A percentile compares a stretch with the other conserved stretches of the same genome.
Evolutionary conservation across 306 rosid genomes (phyloP).

Genomic region (Ochetophila trinervis): DNA sequence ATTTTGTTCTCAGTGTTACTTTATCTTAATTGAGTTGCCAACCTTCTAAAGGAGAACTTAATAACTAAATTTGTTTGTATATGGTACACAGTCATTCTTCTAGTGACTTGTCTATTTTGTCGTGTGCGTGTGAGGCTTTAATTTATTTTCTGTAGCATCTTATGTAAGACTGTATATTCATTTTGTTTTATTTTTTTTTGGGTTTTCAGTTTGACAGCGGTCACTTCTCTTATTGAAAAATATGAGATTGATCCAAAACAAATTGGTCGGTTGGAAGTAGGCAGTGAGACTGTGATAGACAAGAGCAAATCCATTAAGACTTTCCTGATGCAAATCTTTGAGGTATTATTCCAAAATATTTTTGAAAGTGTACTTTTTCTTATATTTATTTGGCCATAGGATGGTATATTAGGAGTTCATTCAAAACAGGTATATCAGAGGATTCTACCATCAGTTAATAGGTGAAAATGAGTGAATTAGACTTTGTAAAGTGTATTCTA

Average conservation of each 20-base stretch:
- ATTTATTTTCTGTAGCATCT: slow-evolving; percentile 2
- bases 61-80: too few relatives aligned
- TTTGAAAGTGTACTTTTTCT: background rate
- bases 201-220: slow-evolving; percentile 84
- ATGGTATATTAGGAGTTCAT: background rate
- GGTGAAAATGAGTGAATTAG: background rate
- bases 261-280: slow-evolving; percentile 98
- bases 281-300: slow-evolving; percentile 98
- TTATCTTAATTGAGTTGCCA: too few relatives aligned
- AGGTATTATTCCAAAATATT: slow-evolving; percentile 46
- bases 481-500: background rate
- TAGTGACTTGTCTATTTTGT: background rate
- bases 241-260: slow-evolving; percentile 83
- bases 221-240: slow-evolving; percentile 78
- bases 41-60: too few relatives aligned
- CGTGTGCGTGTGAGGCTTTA: background rate
- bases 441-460: slow-evolving; percentile 11
- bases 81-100: too few relatives aligned
- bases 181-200: slow-evolving; percentile 26
- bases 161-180: slow-evolving; percentile 8
- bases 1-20: too few relatives aligned
- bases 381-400: background rate
- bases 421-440: slow-evolving; percentile 4
- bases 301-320: slow-evolving; percentile 99
- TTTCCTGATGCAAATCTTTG: slow-evolving; percentile 94